Conservation (phyloP, 2,329 filamentous ascomycete genomes). For the Oidium heveae region DNA sequence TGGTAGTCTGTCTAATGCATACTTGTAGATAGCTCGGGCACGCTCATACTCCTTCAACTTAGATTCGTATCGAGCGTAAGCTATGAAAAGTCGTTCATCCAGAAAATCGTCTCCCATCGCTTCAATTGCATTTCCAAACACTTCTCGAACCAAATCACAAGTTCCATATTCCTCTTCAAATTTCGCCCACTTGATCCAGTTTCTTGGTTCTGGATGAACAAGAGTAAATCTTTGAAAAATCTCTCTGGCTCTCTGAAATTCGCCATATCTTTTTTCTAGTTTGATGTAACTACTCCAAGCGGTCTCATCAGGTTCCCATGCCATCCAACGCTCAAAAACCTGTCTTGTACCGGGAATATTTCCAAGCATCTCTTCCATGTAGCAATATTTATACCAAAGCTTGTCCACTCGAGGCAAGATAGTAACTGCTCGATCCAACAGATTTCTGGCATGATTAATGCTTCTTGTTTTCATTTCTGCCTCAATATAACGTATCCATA, state of each 20-base stretch:
- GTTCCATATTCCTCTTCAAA: slow-evolving; percentile 94
- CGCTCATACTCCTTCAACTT: slow-evolving; percentile 91
- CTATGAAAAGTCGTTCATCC: slow-evolving; percentile 86
- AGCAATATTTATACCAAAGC: slow-evolving; percentile 98
- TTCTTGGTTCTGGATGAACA: slow-evolving; percentile 79
- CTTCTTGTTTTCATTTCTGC: slow-evolving; percentile 87
- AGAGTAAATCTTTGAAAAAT: slow-evolving; percentile 81
- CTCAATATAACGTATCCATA: slow-evolving; percentile 90
- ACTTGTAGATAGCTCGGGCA: slow-evolving; percentile 86
- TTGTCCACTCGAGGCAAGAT: slow-evolving; percentile 81
- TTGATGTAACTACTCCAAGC: slow-evolving; percentile 96
- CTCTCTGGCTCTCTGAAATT: slow-evolving; percentile 69
- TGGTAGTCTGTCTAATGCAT: slow-evolving; percentile 74
- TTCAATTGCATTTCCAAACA: slow-evolving; percentile 73
- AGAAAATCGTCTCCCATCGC: slow-evolving; percentile 82
- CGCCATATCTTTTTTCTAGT: slow-evolving; percentile 80
- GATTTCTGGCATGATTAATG: slow-evolving; percentile 88
- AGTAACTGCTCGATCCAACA: slow-evolving; percentile 84
- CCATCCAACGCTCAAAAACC: slow-evolving; percentile 95
- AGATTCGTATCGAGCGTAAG: slow-evolving; percentile 83
- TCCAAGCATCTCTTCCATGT: slow-evolving; percentile 93
- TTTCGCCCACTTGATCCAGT: slow-evolving; percentile 97
- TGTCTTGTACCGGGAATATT: slow-evolving; percentile 81
- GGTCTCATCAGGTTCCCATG: slow-evolving; percentile 88
- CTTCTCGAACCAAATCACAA: slow-evolving; percentile 72